Evolutionary conservation across 2,329 filamentous ascomycete genomes (phyloP).

Genomic region (Aspergillus eucalypticola): DNA sequence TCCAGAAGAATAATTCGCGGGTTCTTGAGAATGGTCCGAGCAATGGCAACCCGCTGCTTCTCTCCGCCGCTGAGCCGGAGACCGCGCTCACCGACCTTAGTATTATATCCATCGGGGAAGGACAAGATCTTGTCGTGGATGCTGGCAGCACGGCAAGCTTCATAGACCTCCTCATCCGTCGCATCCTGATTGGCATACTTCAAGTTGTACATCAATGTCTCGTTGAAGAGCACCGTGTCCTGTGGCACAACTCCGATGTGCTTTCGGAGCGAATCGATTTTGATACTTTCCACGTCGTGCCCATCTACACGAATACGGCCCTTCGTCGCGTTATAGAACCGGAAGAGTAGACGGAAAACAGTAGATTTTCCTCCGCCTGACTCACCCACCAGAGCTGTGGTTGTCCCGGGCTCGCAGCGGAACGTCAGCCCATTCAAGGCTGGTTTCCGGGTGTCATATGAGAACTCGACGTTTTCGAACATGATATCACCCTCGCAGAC

Average conservation of each 20-base stretch:
- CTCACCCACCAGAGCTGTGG: conserved; percentile 92
- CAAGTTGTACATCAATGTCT: conserved; percentile 91
- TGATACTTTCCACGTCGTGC: conserved; percentile 78
- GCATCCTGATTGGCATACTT: conserved; percentile 82
- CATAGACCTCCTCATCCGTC: conserved; percentile 77
- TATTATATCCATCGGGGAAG: conserved; percentile 85
- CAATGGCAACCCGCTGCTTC: conserved; percentile 91
- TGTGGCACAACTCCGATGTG: conserved; percentile 97
- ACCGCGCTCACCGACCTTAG: conserved; percentile 88
- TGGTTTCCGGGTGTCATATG: conserved; percentile 83
- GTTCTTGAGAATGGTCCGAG: conserved; percentile 87
- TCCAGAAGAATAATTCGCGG: conserved; percentile 90
- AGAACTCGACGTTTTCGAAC: conserved; percentile 87
- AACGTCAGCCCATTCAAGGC: conserved; percentile 84
- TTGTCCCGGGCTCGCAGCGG: conserved; percentile 83
- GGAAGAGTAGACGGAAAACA: conserved; percentile 90
- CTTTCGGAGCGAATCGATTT: conserved; percentile 86
- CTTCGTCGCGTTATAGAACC: conserved; percentile 84
- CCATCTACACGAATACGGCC: conserved; percentile 85
- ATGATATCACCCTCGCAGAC: conserved; percentile 77
- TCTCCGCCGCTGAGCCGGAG: conserved; percentile 85
- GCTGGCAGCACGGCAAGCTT: conserved; percentile 80
- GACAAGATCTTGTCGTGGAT: conserved; percentile 90
- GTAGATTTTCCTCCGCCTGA: conserved; percentile 97
- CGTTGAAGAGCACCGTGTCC: conserved; percentile 93